These are phyloP conservation scores for Spathaspora hagerdaliae DNA, from an alignment of 805 yeast species.

Conservation along the genomic window DNA sequence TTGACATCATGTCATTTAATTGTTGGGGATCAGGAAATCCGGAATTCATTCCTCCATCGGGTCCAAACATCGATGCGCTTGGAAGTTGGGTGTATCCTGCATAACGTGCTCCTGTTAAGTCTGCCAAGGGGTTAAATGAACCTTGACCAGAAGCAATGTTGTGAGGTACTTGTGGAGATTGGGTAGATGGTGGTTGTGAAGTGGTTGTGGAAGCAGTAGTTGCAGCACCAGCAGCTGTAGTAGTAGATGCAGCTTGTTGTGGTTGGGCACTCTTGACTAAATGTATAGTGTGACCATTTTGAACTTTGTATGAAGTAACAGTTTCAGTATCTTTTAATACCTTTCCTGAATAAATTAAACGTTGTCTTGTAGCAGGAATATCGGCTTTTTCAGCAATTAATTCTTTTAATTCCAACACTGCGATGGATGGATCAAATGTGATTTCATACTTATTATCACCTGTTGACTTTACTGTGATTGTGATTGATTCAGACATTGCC, in stretches of 20 bases:
- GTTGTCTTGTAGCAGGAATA: slow-evolving; percentile 73
- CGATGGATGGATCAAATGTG: slow-evolving; percentile 45
- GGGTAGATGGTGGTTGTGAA: slow-evolving; percentile 2
- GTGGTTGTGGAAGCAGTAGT: slow-evolving; percentile 14
- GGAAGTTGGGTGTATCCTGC: slow-evolving; percentile 93
- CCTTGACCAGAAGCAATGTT: slow-evolving; percentile 86
- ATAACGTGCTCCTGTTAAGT: slow-evolving; percentile 89
- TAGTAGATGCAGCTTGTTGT: slow-evolving; percentile 20
- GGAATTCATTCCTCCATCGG: slow-evolving; percentile 84
- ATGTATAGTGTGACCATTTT: slow-evolving; percentile 84
- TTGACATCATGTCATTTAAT: slow-evolving; percentile 67
- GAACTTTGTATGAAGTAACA: slow-evolving; percentile 71
- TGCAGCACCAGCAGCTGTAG: slow-evolving; percentile 22
- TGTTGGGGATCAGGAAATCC: slow-evolving; percentile 75
- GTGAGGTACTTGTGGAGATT: slow-evolving; percentile 50
- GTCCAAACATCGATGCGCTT: slow-evolving; percentile 82
- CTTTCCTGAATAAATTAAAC: slow-evolving; percentile 90
- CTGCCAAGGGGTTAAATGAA: slow-evolving; percentile 86
- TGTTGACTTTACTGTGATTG: slow-evolving; percentile 43
- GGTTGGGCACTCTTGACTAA: slow-evolving; percentile 74
- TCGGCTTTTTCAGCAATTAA: slow-evolving; percentile 57
- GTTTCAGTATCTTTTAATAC: slow-evolving; percentile 84
- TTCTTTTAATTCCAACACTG: slow-evolving; percentile 68
- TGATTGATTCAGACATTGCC: slow-evolving; percentile 12
- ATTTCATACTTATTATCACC: slow-evolving; percentile 81